A percentile compares a stretch with the other conserved stretches of the same genome.
phyloP scores from a whole-genome alignment of 2,329 filamentous ascomycete species.

The Pyrenochaeta sp. region DNA sequence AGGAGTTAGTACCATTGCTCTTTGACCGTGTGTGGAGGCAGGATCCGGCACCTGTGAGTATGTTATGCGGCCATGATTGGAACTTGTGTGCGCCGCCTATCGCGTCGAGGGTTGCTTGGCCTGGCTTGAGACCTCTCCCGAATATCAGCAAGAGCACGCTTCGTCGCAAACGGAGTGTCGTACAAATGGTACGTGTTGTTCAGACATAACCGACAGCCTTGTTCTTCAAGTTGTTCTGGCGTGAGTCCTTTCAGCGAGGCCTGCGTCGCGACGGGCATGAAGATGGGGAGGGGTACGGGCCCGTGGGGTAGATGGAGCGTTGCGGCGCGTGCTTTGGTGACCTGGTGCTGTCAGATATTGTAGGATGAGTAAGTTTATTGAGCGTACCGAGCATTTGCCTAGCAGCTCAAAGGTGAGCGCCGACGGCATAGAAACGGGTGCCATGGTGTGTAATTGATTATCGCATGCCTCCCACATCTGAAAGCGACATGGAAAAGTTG shows the following conservation, averaged over 20 bases:
- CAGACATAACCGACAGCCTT: conserved; percentile 86
- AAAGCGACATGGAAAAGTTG: conserved; percentile 1
- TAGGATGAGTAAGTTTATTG: background rate
- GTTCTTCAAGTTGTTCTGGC: conserved; percentile 88
- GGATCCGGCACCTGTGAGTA: conserved; percentile 71
- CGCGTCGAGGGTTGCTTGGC: conserved; percentile 84
- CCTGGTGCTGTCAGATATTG: conserved; percentile 62
- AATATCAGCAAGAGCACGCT: conserved; percentile 26
- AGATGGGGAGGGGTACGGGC: conserved; percentile 86
- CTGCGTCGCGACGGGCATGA: conserved; percentile 99
- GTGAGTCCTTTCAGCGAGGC: conserved; percentile 94
- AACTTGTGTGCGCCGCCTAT: conserved; percentile 93
- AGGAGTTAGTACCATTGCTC: conserved; percentile 33
- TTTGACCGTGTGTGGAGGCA: background rate
- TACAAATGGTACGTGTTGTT: conserved; percentile 97
- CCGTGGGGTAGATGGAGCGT: conserved; percentile 90
- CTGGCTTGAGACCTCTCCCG: conserved; percentile 80
- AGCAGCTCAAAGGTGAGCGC: conserved; percentile 50
- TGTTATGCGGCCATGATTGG: conserved; percentile 94
- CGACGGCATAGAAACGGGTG: conserved; percentile 45
- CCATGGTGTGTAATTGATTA: conserved; percentile 32
- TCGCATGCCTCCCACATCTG: background rate
- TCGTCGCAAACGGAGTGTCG: conserved; percentile 4
- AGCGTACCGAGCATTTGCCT: conserved; percentile 49
- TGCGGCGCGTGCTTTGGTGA: conserved; percentile 91